These are phyloP conservation scores for Pseudogymnoascus sp. DNA, from an alignment of 2,329 filamentous ascomycete species.

Conservation along the genomic window DNA sequence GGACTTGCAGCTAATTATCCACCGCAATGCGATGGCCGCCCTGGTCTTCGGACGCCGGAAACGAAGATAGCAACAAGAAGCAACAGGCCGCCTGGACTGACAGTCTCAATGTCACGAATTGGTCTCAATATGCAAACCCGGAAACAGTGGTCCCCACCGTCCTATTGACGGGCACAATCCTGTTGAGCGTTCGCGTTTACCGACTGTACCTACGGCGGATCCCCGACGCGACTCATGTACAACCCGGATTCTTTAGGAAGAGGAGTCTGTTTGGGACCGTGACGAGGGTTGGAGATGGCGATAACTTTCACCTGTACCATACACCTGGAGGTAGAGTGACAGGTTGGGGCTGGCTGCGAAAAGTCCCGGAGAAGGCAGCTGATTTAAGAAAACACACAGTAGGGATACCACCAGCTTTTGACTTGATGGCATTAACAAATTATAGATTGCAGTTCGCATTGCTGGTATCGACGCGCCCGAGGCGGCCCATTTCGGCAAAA, in stretches of 20 bases:
- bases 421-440: constrained; percentile 13
- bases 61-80: constrained; percentile 26
- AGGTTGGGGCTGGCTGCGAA: constrained; percentile 88
- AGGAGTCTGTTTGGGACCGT: constrained; percentile 76
- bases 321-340: constrained; percentile 80
- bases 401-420: constrained; percentile 25
- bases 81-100: constrained; percentile 34
- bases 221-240: constrained; percentile 66
- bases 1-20: constrained; percentile 1
- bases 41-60: constrained; percentile 33
- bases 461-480: constrained; percentile 93
- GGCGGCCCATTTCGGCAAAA: constrained; percentile 80
- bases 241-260: constrained; percentile 62
- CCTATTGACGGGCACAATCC: constrained; percentile 45
- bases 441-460: constrained; percentile 74
- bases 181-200: constrained; percentile 52
- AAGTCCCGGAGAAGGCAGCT: constrained; percentile 58
- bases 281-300: constrained; percentile 90
- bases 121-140: constrained; percentile 47
- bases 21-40: constrained; percentile 40
- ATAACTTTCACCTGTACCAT: constrained; percentile 91
- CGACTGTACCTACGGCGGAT: constrained; percentile 75
- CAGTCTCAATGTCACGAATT: constrained; percentile 40
- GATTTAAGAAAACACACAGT: constrained; percentile 71
- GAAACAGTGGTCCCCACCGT: constrained; percentile 45